Conservation (phyloP, 352 stramenopile species). For the Pythium plurisporium region DNA sequence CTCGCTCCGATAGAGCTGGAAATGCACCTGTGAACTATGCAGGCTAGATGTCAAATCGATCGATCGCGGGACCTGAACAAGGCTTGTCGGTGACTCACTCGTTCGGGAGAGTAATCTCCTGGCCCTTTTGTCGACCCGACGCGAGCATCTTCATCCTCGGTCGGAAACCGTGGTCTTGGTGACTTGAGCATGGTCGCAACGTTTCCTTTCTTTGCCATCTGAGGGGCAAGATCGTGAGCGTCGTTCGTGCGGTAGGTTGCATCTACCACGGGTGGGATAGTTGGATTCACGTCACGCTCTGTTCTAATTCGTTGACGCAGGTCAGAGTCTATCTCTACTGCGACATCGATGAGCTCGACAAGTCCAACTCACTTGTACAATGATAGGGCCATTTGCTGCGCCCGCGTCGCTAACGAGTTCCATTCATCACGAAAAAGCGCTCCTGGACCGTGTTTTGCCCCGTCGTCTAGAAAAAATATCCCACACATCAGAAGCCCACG, state of each 20-base stretch:
- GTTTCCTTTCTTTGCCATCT: conserved; percentile 36
- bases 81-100: conserved; percentile 19
- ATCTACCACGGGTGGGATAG: conserved; percentile 31
- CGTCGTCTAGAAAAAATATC: too few species aligned
- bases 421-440: conserved; percentile 38
- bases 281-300: conserved; percentile 53
- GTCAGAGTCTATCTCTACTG: not conserved
- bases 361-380: conserved; percentile 31
- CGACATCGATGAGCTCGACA: not conserved
- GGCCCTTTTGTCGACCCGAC: conserved; percentile 23
- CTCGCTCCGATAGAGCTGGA: conserved; percentile 28
- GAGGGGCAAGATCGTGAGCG: conserved; percentile 28
- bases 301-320: conserved; percentile 16
- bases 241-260: conserved; percentile 41
- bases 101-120: conserved; percentile 41
- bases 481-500: too few species aligned
- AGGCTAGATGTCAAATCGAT: not conserved
- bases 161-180: conserved; percentile 36
- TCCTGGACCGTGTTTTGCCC: conserved; percentile 30
- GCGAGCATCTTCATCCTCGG: not conserved
- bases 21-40: conserved; percentile 47
- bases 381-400: conserved; percentile 20
- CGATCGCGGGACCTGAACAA: not conserved
- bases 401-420: conserved; percentile 35
- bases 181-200: conserved; percentile 36